Conservation (phyloP, 2,329 filamentous ascomycete species). For the Penicillium palitans region DNA sequence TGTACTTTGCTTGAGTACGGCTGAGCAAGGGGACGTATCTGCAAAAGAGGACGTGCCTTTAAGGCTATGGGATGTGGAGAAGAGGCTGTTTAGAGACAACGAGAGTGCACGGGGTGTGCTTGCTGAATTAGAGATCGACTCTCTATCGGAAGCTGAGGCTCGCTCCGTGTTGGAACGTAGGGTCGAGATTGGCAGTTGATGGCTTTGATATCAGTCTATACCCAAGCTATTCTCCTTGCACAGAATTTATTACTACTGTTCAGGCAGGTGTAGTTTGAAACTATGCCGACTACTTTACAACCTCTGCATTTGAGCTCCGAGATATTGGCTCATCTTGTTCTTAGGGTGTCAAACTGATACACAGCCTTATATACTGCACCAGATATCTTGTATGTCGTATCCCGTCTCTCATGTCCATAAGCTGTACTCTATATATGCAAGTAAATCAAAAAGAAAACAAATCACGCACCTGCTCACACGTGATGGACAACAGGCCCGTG, state of each 20-base stretch:
- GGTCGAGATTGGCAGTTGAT: conserved; percentile 45
- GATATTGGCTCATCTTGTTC: not conserved
- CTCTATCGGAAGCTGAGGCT: conserved; percentile 48
- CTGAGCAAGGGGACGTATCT: conserved; percentile 8
- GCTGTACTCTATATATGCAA: conserved; percentile 8
- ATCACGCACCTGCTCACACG: conserved; percentile 5
- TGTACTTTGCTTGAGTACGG: conserved; percentile 34
- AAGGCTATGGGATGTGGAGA: conserved; percentile 50
- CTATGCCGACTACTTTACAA: not conserved
- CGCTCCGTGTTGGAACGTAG: conserved; percentile 48
- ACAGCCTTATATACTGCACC: not conserved
- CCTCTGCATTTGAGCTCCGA: not conserved
- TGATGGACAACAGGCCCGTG: conserved; percentile 38
- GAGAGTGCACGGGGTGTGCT: conserved; percentile 49
- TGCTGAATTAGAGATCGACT: conserved; percentile 45
- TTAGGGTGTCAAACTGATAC: not conserved
- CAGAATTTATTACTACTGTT: not conserved
- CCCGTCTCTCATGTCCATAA: not conserved
- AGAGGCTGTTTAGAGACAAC: conserved; percentile 50
- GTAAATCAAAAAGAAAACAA: not conserved
- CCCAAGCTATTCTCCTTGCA: not conserved
- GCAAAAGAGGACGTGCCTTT: conserved; percentile 14
- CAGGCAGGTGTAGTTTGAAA: not conserved
- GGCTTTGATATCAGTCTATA: not conserved
- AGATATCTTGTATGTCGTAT: conserved; percentile 2